These are phyloP conservation scores for Gymnopilus dilepis DNA, from an alignment of 768 basidiomycete species.

Conservation along the genomic window DNA sequence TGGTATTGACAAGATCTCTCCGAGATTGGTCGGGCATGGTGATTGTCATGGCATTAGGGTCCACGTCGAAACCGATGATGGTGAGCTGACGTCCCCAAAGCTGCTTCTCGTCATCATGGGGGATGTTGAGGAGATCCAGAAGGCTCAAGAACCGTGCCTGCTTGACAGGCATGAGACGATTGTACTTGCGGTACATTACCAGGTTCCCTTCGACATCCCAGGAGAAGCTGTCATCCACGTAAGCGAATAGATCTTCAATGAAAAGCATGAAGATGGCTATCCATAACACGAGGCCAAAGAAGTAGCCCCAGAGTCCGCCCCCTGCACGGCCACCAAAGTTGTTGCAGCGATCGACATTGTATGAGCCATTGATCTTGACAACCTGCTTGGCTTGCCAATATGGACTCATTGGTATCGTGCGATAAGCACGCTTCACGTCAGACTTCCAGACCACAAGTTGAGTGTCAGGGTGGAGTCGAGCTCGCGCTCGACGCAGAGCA, in stretches of 20 bases:
- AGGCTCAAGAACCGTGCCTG: constrained; percentile 42
- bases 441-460: constrained; percentile 35
- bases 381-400: constrained; percentile 47
- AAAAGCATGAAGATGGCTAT: constrained; percentile 15
- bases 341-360: constrained; percentile 29
- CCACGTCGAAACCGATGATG: constrained; percentile 45
- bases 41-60: constrained; percentile 35
- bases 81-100: constrained; percentile 31
- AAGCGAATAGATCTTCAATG: constrained; percentile 37
- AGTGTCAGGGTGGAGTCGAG: neutral
- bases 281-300: constrained; percentile 14
- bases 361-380: constrained; percentile 23
- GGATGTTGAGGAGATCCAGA: constrained; percentile 45
- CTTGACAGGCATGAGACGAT: constrained; percentile 24
- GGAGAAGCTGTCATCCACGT: constrained; percentile 39
- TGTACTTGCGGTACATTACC: constrained; percentile 34
- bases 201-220: constrained; percentile 25
- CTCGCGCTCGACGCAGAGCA: neutral
- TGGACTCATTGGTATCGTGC: constrained; percentile 36
- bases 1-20: constrained; percentile 6
- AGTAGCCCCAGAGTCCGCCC: constrained; percentile 9
- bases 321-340: constrained; percentile 26
- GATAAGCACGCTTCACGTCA: constrained; percentile 40
- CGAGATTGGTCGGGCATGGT: constrained; percentile 23
- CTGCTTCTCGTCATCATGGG: constrained; percentile 48